A percentile compares a stretch with the other conserved stretches of the same genome.
Evolutionary conservation across 2,329 filamentous ascomycete species (phyloP).

Genomic region (Fusarium sp.): DNA sequence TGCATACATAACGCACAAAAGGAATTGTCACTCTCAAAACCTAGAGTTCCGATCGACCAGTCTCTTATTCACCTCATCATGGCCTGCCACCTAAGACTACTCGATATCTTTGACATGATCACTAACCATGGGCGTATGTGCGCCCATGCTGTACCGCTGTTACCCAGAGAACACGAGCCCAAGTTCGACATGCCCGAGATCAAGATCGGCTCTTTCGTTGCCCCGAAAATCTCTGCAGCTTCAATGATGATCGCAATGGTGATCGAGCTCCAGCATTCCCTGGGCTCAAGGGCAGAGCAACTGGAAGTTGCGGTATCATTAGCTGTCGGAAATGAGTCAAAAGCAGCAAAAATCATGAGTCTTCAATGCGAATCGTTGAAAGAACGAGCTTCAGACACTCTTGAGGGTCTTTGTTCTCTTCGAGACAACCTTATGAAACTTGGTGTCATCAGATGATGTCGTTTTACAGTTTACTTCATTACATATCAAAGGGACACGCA

Average conservation of each 20-base stretch:
- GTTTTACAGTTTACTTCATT: background rate
- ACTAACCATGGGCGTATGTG: constrained; percentile 47
- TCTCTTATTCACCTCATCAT: constrained; percentile 50
- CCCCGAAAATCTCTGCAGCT: constrained; percentile 45
- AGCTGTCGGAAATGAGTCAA: constrained; percentile 6
- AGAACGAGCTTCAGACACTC: constrained; percentile 30
- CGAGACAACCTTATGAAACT: constrained; percentile 14
- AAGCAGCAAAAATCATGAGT: constrained; percentile 33
- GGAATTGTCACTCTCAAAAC: constrained; percentile 18
- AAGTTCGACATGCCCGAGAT: constrained; percentile 52
- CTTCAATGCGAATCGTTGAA: constrained; percentile 43
- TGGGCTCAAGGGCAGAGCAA: constrained; percentile 32
- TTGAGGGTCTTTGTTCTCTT: constrained; percentile 23
- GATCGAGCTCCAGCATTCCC: constrained; percentile 43
- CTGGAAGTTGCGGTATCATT: constrained; percentile 14
- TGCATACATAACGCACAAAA: constrained; percentile 46
- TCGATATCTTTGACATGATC: constrained; percentile 50
- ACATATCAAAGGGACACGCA: background rate
- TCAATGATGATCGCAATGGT: constrained; percentile 47
- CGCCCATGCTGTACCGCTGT: constrained; percentile 40
- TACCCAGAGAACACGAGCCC: constrained; percentile 43
- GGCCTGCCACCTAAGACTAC: constrained; percentile 50
- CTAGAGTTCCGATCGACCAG: constrained; percentile 41
- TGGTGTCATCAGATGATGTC: constrained; percentile 15
- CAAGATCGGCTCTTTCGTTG: constrained; percentile 51